Percentiles rank a stretch among this genome's conserved stretches.
These are phyloP conservation scores for Trichoderma afroharzianum DNA, from an alignment of 2,329 filamentous ascomycete species.

Conservation along the genomic window DNA sequence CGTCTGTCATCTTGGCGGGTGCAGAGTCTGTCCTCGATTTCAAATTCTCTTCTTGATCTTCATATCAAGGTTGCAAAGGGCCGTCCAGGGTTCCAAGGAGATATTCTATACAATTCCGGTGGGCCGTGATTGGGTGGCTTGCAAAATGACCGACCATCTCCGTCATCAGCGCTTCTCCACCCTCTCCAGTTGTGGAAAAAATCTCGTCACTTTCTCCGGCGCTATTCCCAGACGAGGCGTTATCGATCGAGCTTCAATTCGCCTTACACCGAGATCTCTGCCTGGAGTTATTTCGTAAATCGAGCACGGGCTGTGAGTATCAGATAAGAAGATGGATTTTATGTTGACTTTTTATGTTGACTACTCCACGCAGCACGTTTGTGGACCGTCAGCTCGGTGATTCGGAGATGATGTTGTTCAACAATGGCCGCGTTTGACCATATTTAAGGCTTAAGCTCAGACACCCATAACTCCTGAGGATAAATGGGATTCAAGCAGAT, in stretches of 20 bases:
- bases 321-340: not conserved
- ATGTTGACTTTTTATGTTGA: not conserved
- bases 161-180: not conserved
- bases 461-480: not conserved
- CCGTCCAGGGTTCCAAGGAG: not conserved
- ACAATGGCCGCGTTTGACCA: not conserved
- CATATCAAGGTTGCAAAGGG: not conserved
- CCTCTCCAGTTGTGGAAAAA: not conserved
- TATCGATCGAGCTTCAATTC: not conserved
- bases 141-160: slow-evolving; percentile 3
- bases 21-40: not conserved
- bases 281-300: not conserved
- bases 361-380: not conserved
- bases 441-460: not conserved
- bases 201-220: not conserved
- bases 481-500: not conserved
- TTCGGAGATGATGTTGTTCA: not conserved
- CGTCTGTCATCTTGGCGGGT: not conserved
- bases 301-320: not conserved
- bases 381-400: not conserved
- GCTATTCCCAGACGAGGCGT: not conserved
- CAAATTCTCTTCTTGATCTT: not conserved
- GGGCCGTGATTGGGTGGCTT: slow-evolving; percentile 4
- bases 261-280: not conserved
- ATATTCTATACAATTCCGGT: not conserved